phyloP scores from a whole-genome alignment of 495 filamentous ascomycete genomes.

The Eremomyces bilateralis region DNA sequence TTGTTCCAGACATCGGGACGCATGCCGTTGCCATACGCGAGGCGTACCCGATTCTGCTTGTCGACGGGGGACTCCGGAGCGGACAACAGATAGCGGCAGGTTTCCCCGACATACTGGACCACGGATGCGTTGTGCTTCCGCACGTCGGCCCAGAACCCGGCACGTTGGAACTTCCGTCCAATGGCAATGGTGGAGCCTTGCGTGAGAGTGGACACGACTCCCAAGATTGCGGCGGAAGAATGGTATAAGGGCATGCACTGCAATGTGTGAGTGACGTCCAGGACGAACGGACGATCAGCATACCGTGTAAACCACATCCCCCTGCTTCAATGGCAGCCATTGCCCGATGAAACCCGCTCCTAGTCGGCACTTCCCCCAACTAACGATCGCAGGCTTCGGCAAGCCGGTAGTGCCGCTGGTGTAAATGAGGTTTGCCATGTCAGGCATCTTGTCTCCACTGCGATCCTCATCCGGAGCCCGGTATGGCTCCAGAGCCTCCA shows the following conservation, averaged over 20 bases:
- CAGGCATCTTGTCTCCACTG: slow-evolving; percentile 6
- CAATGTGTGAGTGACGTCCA: not conserved
- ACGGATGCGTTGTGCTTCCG: slow-evolving; percentile 50
- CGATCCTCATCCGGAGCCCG: slow-evolving; percentile 8
- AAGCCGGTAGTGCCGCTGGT: slow-evolving; percentile 31
- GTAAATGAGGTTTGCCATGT: slow-evolving; percentile 19
- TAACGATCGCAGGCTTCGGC: slow-evolving; percentile 74
- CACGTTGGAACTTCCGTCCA: slow-evolving; percentile 62
- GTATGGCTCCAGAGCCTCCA: slow-evolving; percentile 4
- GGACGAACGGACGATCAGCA: slow-evolving; percentile 3
- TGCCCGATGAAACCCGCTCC: slow-evolving; percentile 30
- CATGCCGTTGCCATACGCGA: slow-evolving; percentile 85
- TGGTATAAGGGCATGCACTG: slow-evolving; percentile 93
- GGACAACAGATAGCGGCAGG: slow-evolving; percentile 70
- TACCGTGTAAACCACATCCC: slow-evolving; percentile 69
- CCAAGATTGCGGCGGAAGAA: slow-evolving; percentile 56
- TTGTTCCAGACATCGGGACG: slow-evolving; percentile 79
- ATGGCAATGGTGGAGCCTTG: slow-evolving; percentile 44
- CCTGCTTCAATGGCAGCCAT: slow-evolving; percentile 33
- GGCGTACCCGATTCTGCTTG: slow-evolving; percentile 47
- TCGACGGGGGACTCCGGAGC: slow-evolving; percentile 51
- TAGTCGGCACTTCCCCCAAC: slow-evolving; percentile 44
- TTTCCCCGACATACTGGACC: slow-evolving; percentile 93
- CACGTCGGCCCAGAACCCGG: slow-evolving; percentile 64
- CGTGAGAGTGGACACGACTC: slow-evolving; percentile 35